Percentiles rank a stretch among this genome's conserved stretches.
phyloP scores from a whole-genome alignment of 768 basidiomycete genomes.

The Boletus fagicola region DNA sequence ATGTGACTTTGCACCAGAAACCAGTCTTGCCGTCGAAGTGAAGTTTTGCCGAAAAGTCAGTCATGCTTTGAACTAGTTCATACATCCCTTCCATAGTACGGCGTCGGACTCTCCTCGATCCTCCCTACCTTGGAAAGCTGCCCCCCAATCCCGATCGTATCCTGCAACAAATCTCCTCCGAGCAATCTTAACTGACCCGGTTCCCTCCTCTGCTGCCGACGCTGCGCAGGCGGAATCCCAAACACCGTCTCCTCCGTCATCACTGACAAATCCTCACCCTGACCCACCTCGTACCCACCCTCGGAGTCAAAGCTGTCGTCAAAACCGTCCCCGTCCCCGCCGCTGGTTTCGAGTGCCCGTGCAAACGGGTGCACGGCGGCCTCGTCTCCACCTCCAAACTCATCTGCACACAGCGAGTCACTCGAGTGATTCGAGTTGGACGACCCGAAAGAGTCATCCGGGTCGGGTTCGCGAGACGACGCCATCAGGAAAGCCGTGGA shows the following conservation, averaged over 20 bases:
- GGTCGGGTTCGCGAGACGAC: slow-evolving; percentile 32
- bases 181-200: slow-evolving; percentile 48
- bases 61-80: not conserved
- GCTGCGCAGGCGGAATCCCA: slow-evolving; percentile 58
- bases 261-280: slow-evolving; percentile 20
- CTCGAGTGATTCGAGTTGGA: slow-evolving; percentile 60
- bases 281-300: slow-evolving; percentile 29
- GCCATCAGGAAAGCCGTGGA: slow-evolving; percentile 73
- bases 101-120: slow-evolving; percentile 67
- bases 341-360: slow-evolving; percentile 29
- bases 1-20: too few species aligned
- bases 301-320: slow-evolving; percentile 55
- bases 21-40: not conserved
- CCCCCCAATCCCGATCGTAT: slow-evolving; percentile 59
- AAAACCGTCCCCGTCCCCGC: slow-evolving; percentile 43
- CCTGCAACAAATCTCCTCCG: slow-evolving; percentile 61
- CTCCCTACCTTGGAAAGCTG: slow-evolving; percentile 49
- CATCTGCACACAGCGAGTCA: slow-evolving; percentile 53
- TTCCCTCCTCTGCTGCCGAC: slow-evolving; percentile 29
- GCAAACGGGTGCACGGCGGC: slow-evolving; percentile 64
- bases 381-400: slow-evolving; percentile 33
- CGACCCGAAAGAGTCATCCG: slow-evolving; percentile 38
- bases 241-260: slow-evolving; percentile 67
- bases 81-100: slow-evolving; percentile 29
- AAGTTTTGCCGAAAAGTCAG: not conserved